A percentile compares a stretch with the other conserved stretches of the same genome.
phyloP scores from a whole-genome alignment of 352 stramenopile genomes.

The Globisporangium spiculum region DNA sequence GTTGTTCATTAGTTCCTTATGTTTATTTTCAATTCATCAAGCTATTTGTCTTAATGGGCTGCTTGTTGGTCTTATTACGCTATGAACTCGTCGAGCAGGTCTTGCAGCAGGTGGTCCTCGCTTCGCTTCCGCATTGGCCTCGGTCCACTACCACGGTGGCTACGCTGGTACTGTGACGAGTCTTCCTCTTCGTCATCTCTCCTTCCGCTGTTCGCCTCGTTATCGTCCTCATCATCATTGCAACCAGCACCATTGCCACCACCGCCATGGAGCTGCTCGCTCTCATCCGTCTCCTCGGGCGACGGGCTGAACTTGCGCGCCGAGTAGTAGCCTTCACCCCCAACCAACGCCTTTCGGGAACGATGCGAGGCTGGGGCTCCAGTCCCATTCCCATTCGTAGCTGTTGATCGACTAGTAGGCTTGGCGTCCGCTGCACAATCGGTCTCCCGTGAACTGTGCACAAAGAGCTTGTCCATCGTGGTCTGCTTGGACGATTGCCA shows the following conservation, averaged over 20 bases:
- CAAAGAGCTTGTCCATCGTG: constrained; percentile 12
- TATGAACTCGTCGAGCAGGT: constrained; percentile 74
- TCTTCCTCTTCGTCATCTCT: neutral
- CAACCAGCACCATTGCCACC: neutral
- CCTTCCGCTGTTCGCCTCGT: neutral
- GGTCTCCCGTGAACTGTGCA: constrained; percentile 13
- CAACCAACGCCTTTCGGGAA: neutral
- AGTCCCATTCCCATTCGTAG: neutral
- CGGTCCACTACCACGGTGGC: neutral
- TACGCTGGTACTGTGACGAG: neutral
- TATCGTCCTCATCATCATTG: constrained; percentile 16
- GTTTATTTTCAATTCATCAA: neutral
- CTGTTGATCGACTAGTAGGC: constrained; percentile 1
- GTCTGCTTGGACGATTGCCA: constrained; percentile 11
- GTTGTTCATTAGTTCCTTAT: neutral
- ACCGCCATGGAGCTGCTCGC: constrained; percentile 12
- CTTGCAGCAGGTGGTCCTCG: constrained; percentile 53
- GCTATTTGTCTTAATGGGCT: neutral
- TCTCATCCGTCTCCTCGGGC: constrained; percentile 31
- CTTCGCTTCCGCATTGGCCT: constrained; percentile 15
- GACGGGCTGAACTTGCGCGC: constrained; percentile 32
- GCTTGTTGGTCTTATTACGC: constrained; percentile 13
- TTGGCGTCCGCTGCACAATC: constrained; percentile 24
- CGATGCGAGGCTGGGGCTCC: neutral
- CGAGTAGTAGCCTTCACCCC: constrained; percentile 22